Evolutionary conservation across 2,329 filamentous ascomycete genomes (phyloP).

Genomic region (Ilyonectria mors-panacis): DNA sequence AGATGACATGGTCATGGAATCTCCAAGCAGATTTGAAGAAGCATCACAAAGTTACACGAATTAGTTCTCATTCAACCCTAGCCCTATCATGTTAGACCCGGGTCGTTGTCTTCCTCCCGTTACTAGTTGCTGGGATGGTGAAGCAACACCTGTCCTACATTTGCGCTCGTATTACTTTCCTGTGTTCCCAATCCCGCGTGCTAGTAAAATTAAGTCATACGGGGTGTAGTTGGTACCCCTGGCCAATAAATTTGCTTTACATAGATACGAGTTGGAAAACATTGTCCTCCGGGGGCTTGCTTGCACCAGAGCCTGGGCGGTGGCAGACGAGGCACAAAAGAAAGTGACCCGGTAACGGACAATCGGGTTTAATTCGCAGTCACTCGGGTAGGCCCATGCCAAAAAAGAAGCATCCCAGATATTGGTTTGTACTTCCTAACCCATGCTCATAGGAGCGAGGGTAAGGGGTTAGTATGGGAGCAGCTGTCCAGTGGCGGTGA

Average conservation of each 20-base stretch:
- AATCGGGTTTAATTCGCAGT: not conserved
- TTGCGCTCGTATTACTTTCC: conserved; percentile 14
- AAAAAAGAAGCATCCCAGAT: not conserved
- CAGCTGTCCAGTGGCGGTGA: conserved; percentile 23
- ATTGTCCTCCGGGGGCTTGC: not conserved
- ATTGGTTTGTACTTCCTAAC: not conserved
- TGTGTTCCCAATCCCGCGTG: conserved; percentile 20
- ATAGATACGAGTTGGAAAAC: not conserved
- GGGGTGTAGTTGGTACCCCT: not conserved
- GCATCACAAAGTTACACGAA: conserved; percentile 28
- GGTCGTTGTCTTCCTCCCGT: conserved; percentile 17
- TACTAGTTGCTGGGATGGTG: not conserved
- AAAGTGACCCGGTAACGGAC: not conserved
- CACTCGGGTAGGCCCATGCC: not conserved
- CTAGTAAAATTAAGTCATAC: not conserved
- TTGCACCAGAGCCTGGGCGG: not conserved
- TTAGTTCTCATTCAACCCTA: not conserved
- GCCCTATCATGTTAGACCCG: not conserved
- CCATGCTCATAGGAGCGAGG: not conserved
- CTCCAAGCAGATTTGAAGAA: not conserved
- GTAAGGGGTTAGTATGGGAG: not conserved
- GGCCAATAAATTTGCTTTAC: not conserved
- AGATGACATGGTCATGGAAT: conserved; percentile 1
- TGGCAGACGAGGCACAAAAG: not conserved
- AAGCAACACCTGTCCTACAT: conserved; percentile 3